phyloP scores from a whole-genome alignment of 192 early-diverging fungal genomes.

The Spinellus fusiger region DNA sequence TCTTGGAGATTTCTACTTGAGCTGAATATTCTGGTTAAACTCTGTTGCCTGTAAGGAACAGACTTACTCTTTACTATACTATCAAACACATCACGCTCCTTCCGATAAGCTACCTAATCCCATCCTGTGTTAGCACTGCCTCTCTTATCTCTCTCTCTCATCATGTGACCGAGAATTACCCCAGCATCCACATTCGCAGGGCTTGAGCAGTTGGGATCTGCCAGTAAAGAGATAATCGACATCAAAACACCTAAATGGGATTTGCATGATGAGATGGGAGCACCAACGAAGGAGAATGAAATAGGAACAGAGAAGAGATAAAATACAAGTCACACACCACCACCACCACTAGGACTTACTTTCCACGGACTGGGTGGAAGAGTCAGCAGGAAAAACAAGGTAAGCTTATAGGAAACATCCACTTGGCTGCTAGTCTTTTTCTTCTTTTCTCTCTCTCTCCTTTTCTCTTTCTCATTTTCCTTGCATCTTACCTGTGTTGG shows the following conservation, averaged over 20 bases:
- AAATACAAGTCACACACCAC: too few species aligned
- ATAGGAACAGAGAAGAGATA: not conserved
- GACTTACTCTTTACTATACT: constrained; percentile 31
- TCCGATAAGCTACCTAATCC: constrained; percentile 38
- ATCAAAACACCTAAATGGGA: constrained; percentile 37
- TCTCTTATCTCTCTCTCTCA: not conserved
- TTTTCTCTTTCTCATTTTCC: not conserved
- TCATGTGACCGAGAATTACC: constrained; percentile 16
- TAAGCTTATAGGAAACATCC: not conserved
- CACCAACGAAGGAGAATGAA: too few species aligned
- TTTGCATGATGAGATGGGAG: not conserved
- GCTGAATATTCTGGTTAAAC: constrained; percentile 9
- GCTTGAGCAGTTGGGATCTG: constrained; percentile 46
- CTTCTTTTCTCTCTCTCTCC: not conserved
- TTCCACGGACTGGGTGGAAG: constrained; percentile 28
- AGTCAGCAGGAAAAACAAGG: not conserved
- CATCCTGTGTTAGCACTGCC: not conserved
- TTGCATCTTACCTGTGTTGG: constrained; percentile 55
- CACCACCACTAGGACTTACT: too few species aligned
- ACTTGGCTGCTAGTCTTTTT: not conserved
- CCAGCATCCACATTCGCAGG: constrained; percentile 51
- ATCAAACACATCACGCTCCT: constrained; percentile 32
- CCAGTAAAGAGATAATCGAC: constrained; percentile 40
- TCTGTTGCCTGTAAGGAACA: not conserved
- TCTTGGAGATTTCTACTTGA: constrained; percentile 43